Evolutionary conservation across 2,329 filamentous ascomycete species (phyloP).

Genomic region (Ophiostoma sp.): DNA sequence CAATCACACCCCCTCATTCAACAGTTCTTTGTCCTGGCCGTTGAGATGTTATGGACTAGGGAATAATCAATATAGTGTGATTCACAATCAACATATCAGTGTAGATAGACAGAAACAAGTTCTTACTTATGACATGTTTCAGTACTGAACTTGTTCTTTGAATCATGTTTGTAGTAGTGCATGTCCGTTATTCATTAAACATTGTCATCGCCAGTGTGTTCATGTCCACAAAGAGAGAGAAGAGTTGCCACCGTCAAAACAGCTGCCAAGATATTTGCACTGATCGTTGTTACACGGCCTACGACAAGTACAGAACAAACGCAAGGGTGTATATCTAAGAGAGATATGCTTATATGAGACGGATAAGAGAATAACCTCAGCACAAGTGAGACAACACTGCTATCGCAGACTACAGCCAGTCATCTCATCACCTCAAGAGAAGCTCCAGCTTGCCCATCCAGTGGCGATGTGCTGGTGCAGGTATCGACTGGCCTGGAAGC

Average conservation of each 20-base stretch:
- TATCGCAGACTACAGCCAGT: not conserved
- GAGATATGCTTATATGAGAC: not conserved
- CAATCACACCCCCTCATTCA: not conserved
- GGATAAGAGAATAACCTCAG: not conserved
- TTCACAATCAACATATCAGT: not conserved
- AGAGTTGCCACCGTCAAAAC: not conserved
- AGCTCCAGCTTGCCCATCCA: slow-evolving; percentile 39
- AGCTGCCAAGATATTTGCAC: not conserved
- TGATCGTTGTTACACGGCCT: not conserved
- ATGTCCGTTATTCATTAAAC: not conserved
- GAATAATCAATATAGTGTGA: not conserved
- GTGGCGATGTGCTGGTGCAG: slow-evolving; percentile 27
- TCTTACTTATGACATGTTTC: not conserved
- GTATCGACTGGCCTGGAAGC: slow-evolving; percentile 17
- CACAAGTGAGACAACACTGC: not conserved
- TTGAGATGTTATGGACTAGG: not conserved
- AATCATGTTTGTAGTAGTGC: not conserved
- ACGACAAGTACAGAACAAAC: not conserved
- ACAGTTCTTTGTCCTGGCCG: not conserved
- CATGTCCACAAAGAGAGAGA: not conserved
- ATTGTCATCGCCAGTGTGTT: not conserved
- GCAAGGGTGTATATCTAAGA: not conserved
- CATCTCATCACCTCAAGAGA: not conserved
- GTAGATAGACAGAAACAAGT: not conserved
- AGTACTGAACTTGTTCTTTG: not conserved